A percentile compares a stretch with the other conserved stretches of the same genome.
These are phyloP conservation scores for Phytopythium chamaehyphon DNA, from an alignment of 352 stramenopile species.

Conservation along the genomic window DNA sequence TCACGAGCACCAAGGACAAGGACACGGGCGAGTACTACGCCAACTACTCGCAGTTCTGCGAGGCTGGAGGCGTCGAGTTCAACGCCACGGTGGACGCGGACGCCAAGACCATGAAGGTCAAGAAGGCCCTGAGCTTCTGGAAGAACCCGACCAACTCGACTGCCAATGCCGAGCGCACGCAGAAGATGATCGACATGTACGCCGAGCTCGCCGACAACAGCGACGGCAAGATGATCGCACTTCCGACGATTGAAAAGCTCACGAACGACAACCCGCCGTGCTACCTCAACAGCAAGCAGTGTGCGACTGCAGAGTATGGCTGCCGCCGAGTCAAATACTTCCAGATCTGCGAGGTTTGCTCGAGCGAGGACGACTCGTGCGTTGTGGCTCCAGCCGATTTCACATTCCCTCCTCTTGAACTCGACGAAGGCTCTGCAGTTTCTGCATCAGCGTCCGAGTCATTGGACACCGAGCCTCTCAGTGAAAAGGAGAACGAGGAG, in stretches of 20 bases:
- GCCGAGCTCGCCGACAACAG: constrained; percentile 13
- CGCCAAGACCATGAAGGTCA: constrained; percentile 1
- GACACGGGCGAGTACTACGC: constrained; percentile 29
- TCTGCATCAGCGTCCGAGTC: neutral
- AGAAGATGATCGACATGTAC: constrained; percentile 48
- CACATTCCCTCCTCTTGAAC: constrained; percentile 1
- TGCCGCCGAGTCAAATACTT: constrained; percentile 58
- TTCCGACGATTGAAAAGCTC: constrained; percentile 41
- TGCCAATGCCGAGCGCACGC: constrained; percentile 35
- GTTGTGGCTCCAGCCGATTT: neutral
- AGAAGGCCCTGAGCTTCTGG: constrained; percentile 55
- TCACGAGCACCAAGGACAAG: constrained; percentile 49
- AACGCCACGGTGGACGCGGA: constrained; percentile 27
- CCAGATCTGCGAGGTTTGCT: constrained; percentile 56
- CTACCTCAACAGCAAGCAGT: constrained; percentile 58
- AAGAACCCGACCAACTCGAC: constrained; percentile 41
- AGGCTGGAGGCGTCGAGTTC: constrained; percentile 58
- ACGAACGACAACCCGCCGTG: constrained; percentile 47
- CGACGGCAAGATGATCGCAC: constrained; percentile 33
- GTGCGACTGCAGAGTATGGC: constrained; percentile 36
- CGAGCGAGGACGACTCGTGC: constrained; percentile 14
- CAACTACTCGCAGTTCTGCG: constrained; percentile 71
- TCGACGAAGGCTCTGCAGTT: neutral
- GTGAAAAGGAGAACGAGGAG: neutral
- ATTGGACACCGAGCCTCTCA: no score